These are phyloP conservation scores for Penicillium crustosum DNA, from an alignment of 2,329 filamentous ascomycete genomes.

Conservation along the genomic window DNA sequence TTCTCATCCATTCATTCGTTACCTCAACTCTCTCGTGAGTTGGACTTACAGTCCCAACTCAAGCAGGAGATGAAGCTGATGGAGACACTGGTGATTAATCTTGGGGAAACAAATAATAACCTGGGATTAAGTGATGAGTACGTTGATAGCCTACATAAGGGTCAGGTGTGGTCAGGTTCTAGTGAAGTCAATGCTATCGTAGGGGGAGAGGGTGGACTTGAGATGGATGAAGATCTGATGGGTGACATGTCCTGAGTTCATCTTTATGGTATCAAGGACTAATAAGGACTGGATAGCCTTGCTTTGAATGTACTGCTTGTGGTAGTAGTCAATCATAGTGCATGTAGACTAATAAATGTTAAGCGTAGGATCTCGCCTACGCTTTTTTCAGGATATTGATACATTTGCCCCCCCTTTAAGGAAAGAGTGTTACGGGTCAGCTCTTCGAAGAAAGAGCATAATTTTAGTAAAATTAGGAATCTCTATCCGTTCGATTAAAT, in stretches of 20 bases:
- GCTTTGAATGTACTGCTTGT: background rate
- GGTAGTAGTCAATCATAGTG: background rate
- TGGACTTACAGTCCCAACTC: slow-evolving; percentile 43
- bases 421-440: too few species aligned
- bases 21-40: slow-evolving; percentile 39
- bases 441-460: too few species aligned
- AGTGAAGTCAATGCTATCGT: slow-evolving; percentile 18
- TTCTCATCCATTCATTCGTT: slow-evolving; percentile 46
- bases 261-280: background rate
- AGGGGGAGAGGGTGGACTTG: slow-evolving; percentile 21
- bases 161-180: slow-evolving; percentile 39
- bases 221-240: slow-evolving; percentile 45
- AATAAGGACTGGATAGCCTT: background rate
- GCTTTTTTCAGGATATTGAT: too few species aligned
- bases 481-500: too few species aligned
- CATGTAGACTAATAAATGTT: background rate
- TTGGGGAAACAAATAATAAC: slow-evolving; percentile 56
- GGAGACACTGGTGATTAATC: slow-evolving; percentile 50
- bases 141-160: slow-evolving; percentile 53
- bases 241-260: slow-evolving; percentile 30
- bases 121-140: slow-evolving; percentile 61
- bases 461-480: too few species aligned
- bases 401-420: too few species aligned
- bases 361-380: too few species aligned
- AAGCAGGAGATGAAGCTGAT: slow-evolving; percentile 53